These are phyloP conservation scores for Sindora glabra DNA, from an alignment of 306 rosid genomes.

Conservation along the genomic window DNA sequence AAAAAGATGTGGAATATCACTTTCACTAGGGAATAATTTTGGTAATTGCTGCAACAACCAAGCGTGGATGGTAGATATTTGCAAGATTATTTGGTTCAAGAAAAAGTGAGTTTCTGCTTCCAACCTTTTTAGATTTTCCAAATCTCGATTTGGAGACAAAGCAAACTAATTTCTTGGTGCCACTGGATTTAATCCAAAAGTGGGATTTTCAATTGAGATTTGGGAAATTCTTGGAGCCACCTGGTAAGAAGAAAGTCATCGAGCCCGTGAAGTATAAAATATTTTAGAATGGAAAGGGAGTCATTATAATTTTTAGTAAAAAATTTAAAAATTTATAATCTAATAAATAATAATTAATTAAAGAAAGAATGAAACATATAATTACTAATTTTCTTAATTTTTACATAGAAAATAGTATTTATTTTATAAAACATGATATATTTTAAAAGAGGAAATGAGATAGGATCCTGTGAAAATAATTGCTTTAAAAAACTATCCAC, in stretches of 20 bases:
- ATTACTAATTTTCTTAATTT: too few species aligned
- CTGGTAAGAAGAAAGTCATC: not conserved
- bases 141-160: conserved; percentile 15
- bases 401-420: too few species aligned
- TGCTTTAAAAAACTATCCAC: too few species aligned
- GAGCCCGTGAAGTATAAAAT: conserved; percentile 1
- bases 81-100: conserved; percentile 21
- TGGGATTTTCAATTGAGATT: conserved; percentile 3
- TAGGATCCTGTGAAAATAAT: too few species aligned
- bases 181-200: not conserved
- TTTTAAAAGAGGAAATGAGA: too few species aligned
- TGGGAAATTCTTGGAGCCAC: conserved; percentile 3
- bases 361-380: too few species aligned
- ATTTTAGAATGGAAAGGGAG: too few species aligned
- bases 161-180: conserved; percentile 4
- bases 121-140: conserved; percentile 5
- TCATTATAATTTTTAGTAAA: too few species aligned
- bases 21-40: conserved; percentile 20
- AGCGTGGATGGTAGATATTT: conserved; percentile 16
- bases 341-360: too few species aligned
- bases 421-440: too few species aligned
- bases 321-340: too few species aligned
- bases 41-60: conserved; percentile 10
- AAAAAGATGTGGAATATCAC: conserved; percentile 19
- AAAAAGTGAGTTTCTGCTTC: not conserved